A percentile compares a stretch with the other conserved stretches of the same genome.
phyloP scores from a whole-genome alignment of 2,329 filamentous ascomycete species.

The Penicillium oxalicum region DNA sequence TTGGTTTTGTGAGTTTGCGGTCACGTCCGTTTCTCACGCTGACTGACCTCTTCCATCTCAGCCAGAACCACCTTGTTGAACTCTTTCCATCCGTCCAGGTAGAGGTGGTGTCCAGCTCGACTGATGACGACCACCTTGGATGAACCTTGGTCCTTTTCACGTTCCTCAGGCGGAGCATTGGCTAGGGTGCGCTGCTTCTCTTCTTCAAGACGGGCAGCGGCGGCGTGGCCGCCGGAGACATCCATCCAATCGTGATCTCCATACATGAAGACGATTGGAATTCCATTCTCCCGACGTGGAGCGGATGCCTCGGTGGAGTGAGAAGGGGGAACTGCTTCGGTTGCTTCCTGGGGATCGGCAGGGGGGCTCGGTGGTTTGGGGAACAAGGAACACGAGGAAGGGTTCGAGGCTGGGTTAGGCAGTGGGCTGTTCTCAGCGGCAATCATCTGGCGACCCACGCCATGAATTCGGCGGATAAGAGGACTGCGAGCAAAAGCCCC shows the following conservation, averaged over 20 bases:
- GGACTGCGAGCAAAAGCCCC: slow-evolving; percentile 87
- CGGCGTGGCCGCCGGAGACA: slow-evolving; percentile 72
- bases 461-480: slow-evolving; percentile 77
- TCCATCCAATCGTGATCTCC: slow-evolving; percentile 99
- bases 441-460: slow-evolving; percentile 68
- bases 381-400: slow-evolving; percentile 14
- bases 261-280: slow-evolving; percentile 90
- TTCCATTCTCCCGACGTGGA: slow-evolving; percentile 53
- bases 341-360: not conserved
- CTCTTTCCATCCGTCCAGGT: slow-evolving; percentile 63
- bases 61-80: slow-evolving; percentile 61
- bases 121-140: slow-evolving; percentile 76
- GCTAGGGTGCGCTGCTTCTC: slow-evolving; percentile 57
- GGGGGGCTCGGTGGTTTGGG: slow-evolving; percentile 8
- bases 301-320: slow-evolving; percentile 29
- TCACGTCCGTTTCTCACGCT: slow-evolving; percentile 20
- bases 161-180: slow-evolving; percentile 60
- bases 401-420: slow-evolving; percentile 8
- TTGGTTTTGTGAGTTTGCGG: no score
- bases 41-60: slow-evolving; percentile 59
- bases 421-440: slow-evolving; percentile 20
- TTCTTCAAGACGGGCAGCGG: slow-evolving; percentile 70
- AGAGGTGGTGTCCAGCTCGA: slow-evolving; percentile 66
- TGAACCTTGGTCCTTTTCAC: slow-evolving; percentile 65
- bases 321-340: not conserved